A percentile compares a stretch with the other conserved stretches of the same genome.
These are phyloP conservation scores for Plasmodium adleri DNA, from an alignment of 169 alveolate species.

Conservation along the genomic window DNA sequence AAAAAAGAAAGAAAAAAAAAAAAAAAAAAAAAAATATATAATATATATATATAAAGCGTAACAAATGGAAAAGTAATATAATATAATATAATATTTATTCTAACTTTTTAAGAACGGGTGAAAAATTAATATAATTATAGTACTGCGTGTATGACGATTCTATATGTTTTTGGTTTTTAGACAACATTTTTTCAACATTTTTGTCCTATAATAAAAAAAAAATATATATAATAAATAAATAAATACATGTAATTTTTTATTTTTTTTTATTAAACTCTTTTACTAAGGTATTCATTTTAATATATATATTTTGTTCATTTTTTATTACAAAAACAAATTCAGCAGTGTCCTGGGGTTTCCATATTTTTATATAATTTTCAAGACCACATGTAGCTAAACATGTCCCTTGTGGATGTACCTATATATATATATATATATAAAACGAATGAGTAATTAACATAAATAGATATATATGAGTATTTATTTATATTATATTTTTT, in stretches of 20 bases:
- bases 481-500: not conserved
- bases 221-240: not conserved
- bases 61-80: not conserved
- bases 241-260: not conserved
- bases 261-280: not conserved
- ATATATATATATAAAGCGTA: not conserved
- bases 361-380: conserved; percentile 76
- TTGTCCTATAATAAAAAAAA: conserved; percentile 15
- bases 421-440: not conserved
- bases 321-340: conserved; percentile 61
- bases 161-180: conserved; percentile 10
- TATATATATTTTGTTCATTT: not conserved
- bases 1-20: too few species aligned
- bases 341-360: conserved; percentile 71
- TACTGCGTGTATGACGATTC: conserved; percentile 12
- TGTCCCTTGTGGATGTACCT: conserved; percentile 78
- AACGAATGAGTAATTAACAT: not conserved
- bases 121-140: conserved; percentile 30
- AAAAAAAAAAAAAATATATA: not conserved
- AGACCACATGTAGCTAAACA: conserved; percentile 79
- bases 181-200: conserved; percentile 9
- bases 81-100: not conserved
- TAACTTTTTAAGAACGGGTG: conserved; percentile 5
- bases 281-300: not conserved
- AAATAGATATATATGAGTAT: not conserved